Base-by-base conservation (phyloP, 2,329 filamentous ascomycete species). In the Verticillium klebahnii region DNA sequence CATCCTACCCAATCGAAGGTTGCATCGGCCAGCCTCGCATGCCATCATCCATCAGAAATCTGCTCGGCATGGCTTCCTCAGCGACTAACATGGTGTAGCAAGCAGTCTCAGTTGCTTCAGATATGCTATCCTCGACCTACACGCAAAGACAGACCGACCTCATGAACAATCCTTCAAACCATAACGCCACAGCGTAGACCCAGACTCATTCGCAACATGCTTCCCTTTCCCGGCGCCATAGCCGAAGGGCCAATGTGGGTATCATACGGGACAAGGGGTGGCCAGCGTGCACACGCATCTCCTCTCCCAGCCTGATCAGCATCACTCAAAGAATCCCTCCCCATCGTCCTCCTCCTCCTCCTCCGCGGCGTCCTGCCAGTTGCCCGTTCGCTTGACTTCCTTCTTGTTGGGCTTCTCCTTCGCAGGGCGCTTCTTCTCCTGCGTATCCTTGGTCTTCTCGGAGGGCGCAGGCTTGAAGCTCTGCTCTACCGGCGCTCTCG, bases 301-400 rank as follows among this genome's bases (percentile, higher is more conserved):
- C 17, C 36, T 25, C 23, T 34, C 37, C 36, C 65, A 66, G 9
- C 62, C 62, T 64, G n/a, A 5, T 23, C 45, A 4, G 45, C 45
- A 58, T 40, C 72, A 71, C 68, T 87, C 83, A 67, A 88, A 88
- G 73, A 88, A 89, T 14, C 84, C 82, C 11, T 79, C 83, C 25
- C 81, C 83, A 60, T 79, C 85, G 17, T 82, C 83, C 61, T 80
- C 78, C 25, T 78, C 80, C 19, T 75, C 72, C 29, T 80, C 78
- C 52, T 74, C 72, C 25, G 74, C 72, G 72, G 67, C 56, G 69
- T 69, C 58, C 72, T 74, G 61, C 72, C 64, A 61, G 29, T 66
- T 67, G 64, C 76, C 73, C 61, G 74, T 71, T 31, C 73, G 69
- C 61, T 79, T 79, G 54, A 73, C 67, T 54, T 66, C 69, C 31